A percentile compares a stretch with the other conserved stretches of the same genome.
Conservation (phyloP, 495 filamentous ascomycete species). For the Daldinia vernicosa region DNA sequence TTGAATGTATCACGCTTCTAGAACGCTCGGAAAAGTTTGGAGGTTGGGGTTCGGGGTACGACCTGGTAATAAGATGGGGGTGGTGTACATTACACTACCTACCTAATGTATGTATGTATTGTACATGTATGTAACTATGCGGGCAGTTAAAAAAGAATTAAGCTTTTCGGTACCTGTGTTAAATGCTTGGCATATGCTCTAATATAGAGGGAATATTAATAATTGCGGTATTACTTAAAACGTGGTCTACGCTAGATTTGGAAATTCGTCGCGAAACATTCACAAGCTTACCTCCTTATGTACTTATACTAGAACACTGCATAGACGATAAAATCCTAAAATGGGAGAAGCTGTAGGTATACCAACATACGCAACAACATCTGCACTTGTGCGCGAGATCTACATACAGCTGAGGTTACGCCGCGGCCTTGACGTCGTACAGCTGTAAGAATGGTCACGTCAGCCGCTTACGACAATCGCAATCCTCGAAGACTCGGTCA, state of each 20-base stretch:
- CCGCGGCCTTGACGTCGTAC: neutral
- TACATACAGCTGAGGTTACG: slow-evolving; percentile 19
- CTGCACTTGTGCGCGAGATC: slow-evolving; percentile 13
- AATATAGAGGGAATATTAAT: neutral
- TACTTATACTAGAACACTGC: neutral
- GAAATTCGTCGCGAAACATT: neutral
- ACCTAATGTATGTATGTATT: too few relatives aligned
- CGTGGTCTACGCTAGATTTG: neutral
- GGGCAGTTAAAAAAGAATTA: neutral
- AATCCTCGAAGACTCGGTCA: neutral
- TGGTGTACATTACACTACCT: neutral
- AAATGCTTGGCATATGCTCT: neutral
- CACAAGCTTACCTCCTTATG: neutral
- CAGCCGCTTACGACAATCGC: slow-evolving; percentile 22
- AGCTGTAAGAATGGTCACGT: slow-evolving; percentile 6
- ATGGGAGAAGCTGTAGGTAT: neutral
- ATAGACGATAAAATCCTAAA: neutral
- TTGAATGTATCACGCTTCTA: neutral
- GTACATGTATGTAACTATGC: neutral
- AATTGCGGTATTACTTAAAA: neutral
- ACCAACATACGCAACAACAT: neutral
- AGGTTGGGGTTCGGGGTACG: neutral
- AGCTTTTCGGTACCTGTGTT: neutral
- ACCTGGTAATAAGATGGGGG: neutral
- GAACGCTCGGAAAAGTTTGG: neutral